Base-by-base conservation (phyloP, 164 flowering plant species). In the Dillenia suffruticosa region DNA sequence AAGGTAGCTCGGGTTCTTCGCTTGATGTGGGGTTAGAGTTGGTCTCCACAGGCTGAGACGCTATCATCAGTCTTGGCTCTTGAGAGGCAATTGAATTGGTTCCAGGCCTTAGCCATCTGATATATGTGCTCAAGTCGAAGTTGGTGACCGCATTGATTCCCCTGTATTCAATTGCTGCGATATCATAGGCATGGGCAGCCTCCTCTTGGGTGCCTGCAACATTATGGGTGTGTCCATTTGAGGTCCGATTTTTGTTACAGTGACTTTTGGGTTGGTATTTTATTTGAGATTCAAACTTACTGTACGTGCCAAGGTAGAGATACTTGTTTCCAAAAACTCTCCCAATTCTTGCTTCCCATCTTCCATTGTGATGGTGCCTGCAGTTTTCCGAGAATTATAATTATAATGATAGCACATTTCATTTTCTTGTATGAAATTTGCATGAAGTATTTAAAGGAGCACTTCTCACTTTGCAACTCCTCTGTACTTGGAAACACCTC, bases 271-370 rank as follows among this genome's bases (percentile, higher is more conserved):
- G 53, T 44, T 10, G 16, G 14, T 46, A 56, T 11, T 19, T 32
- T 5, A 32, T 5, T 7, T 32, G 40, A 32, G 40, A 6, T 32
- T 32, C 40, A 6, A 52, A 64, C 76, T 79, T 44, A 84, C 86
- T 60, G 71, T 84, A 82, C 24, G 86, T 84, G 55, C 89, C 89
- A 53, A 82, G 83, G 68, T 80, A 81, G 52, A 87, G 87, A 66
- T 87, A 87, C 72, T 87, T 84, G 81, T 85, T 87, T 43, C 90
- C 90, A 46, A 82, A 85, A 13, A 82, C 89, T 63, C 90, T 79
- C 16, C 90, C 89, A 9, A 82, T 84, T 62, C 91, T 81, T 66
- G 89, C 91, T 71, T 88, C 94, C 88, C 91, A 88, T 79, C 89
- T 78, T 22, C 89, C 88, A 70, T 81, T 84, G 63, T 84, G 83